Conservation (phyloP, 306 rosid species). For the Medicago ruthenica region DNA sequence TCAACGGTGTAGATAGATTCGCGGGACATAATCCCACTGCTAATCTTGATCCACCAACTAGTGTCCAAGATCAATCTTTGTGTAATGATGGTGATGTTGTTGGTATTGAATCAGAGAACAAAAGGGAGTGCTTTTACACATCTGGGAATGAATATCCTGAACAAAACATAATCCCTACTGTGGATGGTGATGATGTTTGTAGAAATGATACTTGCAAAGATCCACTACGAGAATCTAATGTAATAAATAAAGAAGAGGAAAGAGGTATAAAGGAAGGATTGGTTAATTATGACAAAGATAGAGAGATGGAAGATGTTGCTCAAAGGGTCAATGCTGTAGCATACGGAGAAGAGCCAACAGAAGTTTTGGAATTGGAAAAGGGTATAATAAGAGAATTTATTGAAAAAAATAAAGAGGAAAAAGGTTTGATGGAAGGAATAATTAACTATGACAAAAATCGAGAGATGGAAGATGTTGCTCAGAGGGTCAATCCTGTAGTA, state of each 20-base stretch:
- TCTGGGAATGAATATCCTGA: conserved; percentile 34
- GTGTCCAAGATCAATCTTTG: conserved; percentile 28
- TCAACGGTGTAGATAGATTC: conserved; percentile 21
- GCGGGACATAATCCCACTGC: conserved; percentile 32
- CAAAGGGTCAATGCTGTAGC: conserved; percentile 39
- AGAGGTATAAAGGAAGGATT: conserved; percentile 20
- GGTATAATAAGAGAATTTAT: conserved; percentile 19
- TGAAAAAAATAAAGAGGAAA: conserved; percentile 42
- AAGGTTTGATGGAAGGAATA: conserved; percentile 13
- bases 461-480: conserved; percentile 38
- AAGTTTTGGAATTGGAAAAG: conserved; percentile 37
- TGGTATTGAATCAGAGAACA: neutral
- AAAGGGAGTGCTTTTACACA: conserved; percentile 20
- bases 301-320: conserved; percentile 36
- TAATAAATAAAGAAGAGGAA: conserved; percentile 42
- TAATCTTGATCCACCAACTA: conserved; percentile 36
- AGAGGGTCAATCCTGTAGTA: conserved; percentile 36
- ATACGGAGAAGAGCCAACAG: conserved; percentile 34
- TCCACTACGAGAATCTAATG: conserved; percentile 34
- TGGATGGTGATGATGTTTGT: conserved; percentile 28
- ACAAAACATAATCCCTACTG: conserved; percentile 27
- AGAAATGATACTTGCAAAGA: conserved; percentile 33
- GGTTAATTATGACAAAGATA: conserved; percentile 17
- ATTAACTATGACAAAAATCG: conserved; percentile 14
- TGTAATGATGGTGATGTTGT: conserved; percentile 28